Conservation (phyloP, 2,329 filamentous ascomycete genomes). For the Coniochaeta hoffmannii region DNA sequence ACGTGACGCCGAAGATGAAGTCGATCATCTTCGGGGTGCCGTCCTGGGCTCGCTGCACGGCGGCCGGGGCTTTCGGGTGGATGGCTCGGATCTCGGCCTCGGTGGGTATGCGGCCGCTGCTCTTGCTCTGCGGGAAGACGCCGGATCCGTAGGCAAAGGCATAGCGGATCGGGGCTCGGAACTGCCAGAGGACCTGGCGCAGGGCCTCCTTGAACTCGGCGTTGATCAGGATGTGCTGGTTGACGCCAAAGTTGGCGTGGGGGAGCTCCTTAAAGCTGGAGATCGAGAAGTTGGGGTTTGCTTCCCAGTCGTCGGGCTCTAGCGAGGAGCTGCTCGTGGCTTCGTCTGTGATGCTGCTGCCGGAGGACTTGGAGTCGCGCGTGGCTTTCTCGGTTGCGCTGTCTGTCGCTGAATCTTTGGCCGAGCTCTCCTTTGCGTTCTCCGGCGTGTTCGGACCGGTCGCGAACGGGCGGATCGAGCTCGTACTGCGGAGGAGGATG, state of each 20-base stretch:
- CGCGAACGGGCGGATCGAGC: not conserved
- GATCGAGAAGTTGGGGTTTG: slow-evolving; percentile 64
- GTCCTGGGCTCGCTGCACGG: slow-evolving; percentile 77
- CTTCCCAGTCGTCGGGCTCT: slow-evolving; percentile 57
- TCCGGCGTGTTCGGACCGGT: not conserved
- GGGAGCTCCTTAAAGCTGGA: slow-evolving; percentile 70
- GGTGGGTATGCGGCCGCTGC: slow-evolving; percentile 43
- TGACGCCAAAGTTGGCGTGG: slow-evolving; percentile 78
- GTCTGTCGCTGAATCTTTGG: not conserved
- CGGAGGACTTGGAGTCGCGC: slow-evolving; percentile 13
- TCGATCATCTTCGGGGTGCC: slow-evolving; percentile 95
- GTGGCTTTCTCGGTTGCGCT: not conserved
- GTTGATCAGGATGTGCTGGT: slow-evolving; percentile 94
- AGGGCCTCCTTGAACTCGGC: slow-evolving; percentile 90
- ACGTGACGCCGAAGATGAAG: slow-evolving; percentile 93
- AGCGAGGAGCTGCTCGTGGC: slow-evolving; percentile 17
- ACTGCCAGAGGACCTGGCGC: slow-evolving; percentile 81
- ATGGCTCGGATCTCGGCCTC: slow-evolving; percentile 54
- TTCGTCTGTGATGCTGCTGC: slow-evolving; percentile 11
- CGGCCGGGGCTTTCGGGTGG: slow-evolving; percentile 74
- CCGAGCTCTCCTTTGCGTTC: not conserved
- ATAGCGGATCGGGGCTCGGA: slow-evolving; percentile 88
- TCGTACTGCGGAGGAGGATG: not conserved
- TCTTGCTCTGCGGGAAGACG: slow-evolving; percentile 72
- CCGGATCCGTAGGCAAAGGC: slow-evolving; percentile 97